phyloP scores from a whole-genome alignment of 768 basidiomycete genomes.

The Serendipita vermifera region DNA sequence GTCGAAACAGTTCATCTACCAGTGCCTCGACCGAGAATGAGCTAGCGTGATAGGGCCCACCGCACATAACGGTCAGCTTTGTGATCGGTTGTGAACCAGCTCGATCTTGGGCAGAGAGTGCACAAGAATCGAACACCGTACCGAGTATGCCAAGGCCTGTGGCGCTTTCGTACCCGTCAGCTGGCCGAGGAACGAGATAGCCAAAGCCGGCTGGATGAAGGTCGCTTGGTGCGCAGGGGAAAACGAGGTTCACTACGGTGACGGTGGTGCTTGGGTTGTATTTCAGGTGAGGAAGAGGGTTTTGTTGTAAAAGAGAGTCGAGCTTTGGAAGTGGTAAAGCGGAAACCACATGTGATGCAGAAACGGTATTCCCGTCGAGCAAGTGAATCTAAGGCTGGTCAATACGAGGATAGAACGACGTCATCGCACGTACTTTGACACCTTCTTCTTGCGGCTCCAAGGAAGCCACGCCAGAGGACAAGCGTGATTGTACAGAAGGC shows the following conservation, averaged over 20 bases:
- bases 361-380: slow-evolving; percentile 3
- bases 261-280: slow-evolving; percentile 69
- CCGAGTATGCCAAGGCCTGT: slow-evolving; percentile 50
- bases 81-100: slow-evolving; percentile 29
- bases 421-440: slow-evolving; percentile 37
- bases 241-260: slow-evolving; percentile 80
- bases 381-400: not conserved
- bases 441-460: slow-evolving; percentile 10
- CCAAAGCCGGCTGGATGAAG: slow-evolving; percentile 86
- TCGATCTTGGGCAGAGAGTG: slow-evolving; percentile 50
- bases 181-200: slow-evolving; percentile 78
- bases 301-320: slow-evolving; percentile 29
- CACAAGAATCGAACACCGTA: slow-evolving; percentile 79
- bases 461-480: not conserved
- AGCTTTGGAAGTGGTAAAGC: slow-evolving; percentile 55
- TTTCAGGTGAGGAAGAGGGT: slow-evolving; percentile 46
- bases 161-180: slow-evolving; percentile 31
- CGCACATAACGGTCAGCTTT: slow-evolving; percentile 84
- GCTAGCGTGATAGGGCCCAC: slow-evolving; percentile 53
- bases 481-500: slow-evolving; percentile 46
- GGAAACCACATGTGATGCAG: slow-evolving; percentile 54
- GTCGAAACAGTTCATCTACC: slow-evolving; percentile 19
- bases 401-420: too few species aligned
- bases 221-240: slow-evolving; percentile 32
- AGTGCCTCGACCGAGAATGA: slow-evolving; percentile 20